Evolutionary conservation across 2,329 filamentous ascomycete genomes (phyloP).

Genomic region (Aspergillus aculeatinus): DNA sequence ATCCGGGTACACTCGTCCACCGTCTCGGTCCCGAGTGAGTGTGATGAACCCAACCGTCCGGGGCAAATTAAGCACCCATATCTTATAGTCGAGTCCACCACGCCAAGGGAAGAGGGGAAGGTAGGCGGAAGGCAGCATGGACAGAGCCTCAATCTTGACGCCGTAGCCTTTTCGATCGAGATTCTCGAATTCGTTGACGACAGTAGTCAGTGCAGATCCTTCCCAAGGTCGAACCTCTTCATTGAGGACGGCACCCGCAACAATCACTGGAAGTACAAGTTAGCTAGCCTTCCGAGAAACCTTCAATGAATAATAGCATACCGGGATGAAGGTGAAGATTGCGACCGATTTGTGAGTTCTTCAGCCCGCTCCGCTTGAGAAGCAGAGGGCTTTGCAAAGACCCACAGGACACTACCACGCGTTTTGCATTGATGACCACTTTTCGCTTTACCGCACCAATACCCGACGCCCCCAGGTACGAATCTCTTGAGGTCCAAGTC

Average conservation of each 20-base stretch:
- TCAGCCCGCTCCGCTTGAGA: slow-evolving; percentile 73
- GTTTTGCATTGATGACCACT: slow-evolving; percentile 73
- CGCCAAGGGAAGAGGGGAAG: slow-evolving; percentile 66
- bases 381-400: slow-evolving; percentile 75
- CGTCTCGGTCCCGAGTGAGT: slow-evolving; percentile 72
- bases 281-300: neutral
- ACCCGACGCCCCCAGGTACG: slow-evolving; percentile 57
- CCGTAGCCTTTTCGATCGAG: slow-evolving; percentile 79
- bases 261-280: slow-evolving; percentile 29
- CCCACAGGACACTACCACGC: slow-evolving; percentile 75
- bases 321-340: slow-evolving; percentile 83
- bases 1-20: slow-evolving; percentile 72
- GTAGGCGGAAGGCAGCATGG: slow-evolving; percentile 70
- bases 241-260: slow-evolving; percentile 61
- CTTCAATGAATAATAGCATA: slow-evolving; percentile 38
- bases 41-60: slow-evolving; percentile 72
- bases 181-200: slow-evolving; percentile 76
- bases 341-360: slow-evolving; percentile 76
- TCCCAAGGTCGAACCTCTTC: slow-evolving; percentile 71
- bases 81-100: slow-evolving; percentile 69
- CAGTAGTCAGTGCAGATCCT: slow-evolving; percentile 76
- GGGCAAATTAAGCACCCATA: slow-evolving; percentile 65
- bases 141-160: slow-evolving; percentile 72
- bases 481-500: slow-evolving; percentile 71
- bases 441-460: slow-evolving; percentile 54